Base-by-base conservation (phyloP, 2,329 filamentous ascomycete species). In the Teratosphaeria epicoccoides region DNA sequence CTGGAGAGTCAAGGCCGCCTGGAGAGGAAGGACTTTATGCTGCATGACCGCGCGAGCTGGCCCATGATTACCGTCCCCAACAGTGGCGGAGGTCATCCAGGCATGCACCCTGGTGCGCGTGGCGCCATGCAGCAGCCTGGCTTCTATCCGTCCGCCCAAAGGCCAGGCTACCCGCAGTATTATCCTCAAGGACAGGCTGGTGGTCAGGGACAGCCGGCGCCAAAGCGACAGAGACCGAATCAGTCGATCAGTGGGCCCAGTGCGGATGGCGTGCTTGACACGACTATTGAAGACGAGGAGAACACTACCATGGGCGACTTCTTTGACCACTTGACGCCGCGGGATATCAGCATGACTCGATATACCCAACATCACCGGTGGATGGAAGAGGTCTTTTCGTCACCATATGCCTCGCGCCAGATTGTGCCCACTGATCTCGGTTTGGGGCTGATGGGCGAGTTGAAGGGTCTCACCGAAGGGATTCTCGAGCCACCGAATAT, bases 351-450 rank as follows among this genome's bases (percentile, higher is more conserved):
- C 60, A 76, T 88, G 54, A 81, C 83, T 57, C 81, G 93, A 51
- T 98, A 96, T 68, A 85, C 85, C 66, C 89, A 96, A 65, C 94
- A 98, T 62, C 91, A 98, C 63, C 88, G 95, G 68, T 97, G 91
- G 93, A 95, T 98, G 88, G 93, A 97, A 65, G 91, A 98, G 70
- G 84, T 98, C 24, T 80, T 97, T 50, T 88, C 87, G 0, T 97
- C 91, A 1, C 88, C 90, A 0, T 96, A 95, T 65, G 78, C 85
- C 23, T 85, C 91, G 55, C 80, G 79, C 47, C 88, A 94, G 65
- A 95, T 98, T 52, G 81, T 84, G 7, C 89, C 91, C 0, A 82
- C 89, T 2, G 90, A 95, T 65, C 79, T 97, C 28, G 89, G 89
- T 0, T 74, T 97, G 9, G 93, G 93, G 3, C 78, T 76, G 10